A percentile compares a stretch with the other conserved stretches of the same genome.
Evolutionary conservation across 768 basidiomycete species (phyloP).

Genomic region (Collybia sordida): DNA sequence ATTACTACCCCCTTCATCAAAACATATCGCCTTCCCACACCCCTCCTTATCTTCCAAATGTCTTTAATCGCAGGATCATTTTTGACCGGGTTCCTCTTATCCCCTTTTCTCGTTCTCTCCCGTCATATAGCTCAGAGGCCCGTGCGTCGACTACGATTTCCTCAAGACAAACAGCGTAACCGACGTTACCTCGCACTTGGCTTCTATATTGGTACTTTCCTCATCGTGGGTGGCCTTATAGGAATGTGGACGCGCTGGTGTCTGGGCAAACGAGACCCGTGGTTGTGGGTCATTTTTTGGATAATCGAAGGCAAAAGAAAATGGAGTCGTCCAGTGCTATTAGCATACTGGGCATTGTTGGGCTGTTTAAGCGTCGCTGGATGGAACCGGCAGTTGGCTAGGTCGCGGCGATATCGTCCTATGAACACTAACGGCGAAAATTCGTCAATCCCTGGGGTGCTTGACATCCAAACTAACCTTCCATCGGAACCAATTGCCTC

Average conservation of each 20-base stretch:
- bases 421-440: slow-evolving; percentile 40
- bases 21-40: slow-evolving; percentile 91
- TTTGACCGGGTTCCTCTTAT: slow-evolving; percentile 91
- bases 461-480: slow-evolving; percentile 13
- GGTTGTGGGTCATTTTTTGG: slow-evolving; percentile 82
- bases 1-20: slow-evolving; percentile 80
- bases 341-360: slow-evolving; percentile 84
- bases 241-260: slow-evolving; percentile 94
- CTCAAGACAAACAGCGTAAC: slow-evolving; percentile 80
- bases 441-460: slow-evolving; percentile 24
- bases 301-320: slow-evolving; percentile 70
- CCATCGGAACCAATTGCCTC: slow-evolving; percentile 3
- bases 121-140: slow-evolving; percentile 90
- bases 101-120: slow-evolving; percentile 88
- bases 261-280: slow-evolving; percentile 79
- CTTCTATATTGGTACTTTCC: slow-evolving; percentile 74
- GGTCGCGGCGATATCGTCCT: slow-evolving; percentile 67
- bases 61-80: slow-evolving; percentile 92
- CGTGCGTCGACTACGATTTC: slow-evolving; percentile 76
- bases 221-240: slow-evolving; percentile 80
- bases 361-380: slow-evolving; percentile 87
- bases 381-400: slow-evolving; percentile 89
- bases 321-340: slow-evolving; percentile 77
- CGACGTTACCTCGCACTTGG: slow-evolving; percentile 81
- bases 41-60: slow-evolving; percentile 87